Evolutionary conservation across 148 eudicot genomes (phyloP), one percentile per base, ranked within the genome.

Genomic region (Rhododendron simsii): DNA sequence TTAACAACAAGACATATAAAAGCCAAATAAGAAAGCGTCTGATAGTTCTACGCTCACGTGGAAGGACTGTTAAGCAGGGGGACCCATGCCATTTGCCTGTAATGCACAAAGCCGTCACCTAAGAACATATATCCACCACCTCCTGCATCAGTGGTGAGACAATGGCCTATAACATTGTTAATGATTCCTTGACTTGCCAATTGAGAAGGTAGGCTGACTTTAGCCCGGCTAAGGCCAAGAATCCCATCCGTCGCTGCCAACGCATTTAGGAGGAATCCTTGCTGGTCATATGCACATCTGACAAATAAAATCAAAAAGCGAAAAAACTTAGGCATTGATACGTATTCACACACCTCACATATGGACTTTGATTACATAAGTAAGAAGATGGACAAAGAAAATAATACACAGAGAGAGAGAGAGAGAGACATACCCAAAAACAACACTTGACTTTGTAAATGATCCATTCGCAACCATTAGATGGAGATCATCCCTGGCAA

Each of bases 251-350:
- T 92, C 79, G 81, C 89, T 78, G 85, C 85, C 88, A 92, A 84
- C 26, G 94, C 87, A 84, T 91, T 90, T 74, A 93, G 84, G 77
- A 93, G 93, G 80, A 89, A 74, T 84, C 95, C 95, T 91, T 90
- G 95, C 86, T 93, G 95, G 80, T 93, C 94, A 87, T 93, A 93
- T 30, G 92, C 95, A 78, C 95, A 93, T 85, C 95, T 93, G 85
- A 51, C 59, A 87, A 37, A 51, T 82, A 73, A 16, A 61, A 57
- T 50, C 2, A 51, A 28, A 23, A 63, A 44, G 18, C 0, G 57
- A 85, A 83, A 55, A 35, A 74, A 33, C 48, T 78, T 61, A 48
- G 18, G 26, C 84, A 81, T 75, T 82, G 80, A 47, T 37, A 71
- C 57, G 78, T 75, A 84, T 79, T 30, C 48, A 61, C 86, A 61